Conservation (phyloP, 768 basidiomycete genomes). For the Boletellus ananas region DNA sequence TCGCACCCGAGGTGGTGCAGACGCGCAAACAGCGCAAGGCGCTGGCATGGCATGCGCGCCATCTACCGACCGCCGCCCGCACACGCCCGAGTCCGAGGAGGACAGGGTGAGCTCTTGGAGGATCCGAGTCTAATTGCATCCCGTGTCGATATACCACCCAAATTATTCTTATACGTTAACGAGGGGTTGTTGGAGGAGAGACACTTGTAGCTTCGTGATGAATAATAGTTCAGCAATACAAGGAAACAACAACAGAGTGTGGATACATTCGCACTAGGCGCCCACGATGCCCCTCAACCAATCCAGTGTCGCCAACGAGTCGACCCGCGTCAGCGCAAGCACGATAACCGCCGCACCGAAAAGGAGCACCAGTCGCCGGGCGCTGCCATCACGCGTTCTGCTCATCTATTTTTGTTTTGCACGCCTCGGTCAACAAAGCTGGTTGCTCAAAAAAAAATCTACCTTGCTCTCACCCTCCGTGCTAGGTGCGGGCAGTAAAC, state of each 20-base stretch:
- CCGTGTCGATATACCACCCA: no score
- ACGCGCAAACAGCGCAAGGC: constrained; percentile 27
- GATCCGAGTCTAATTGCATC: neutral
- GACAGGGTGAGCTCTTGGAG: constrained; percentile 17
- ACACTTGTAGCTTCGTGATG: no score
- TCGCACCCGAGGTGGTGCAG: constrained; percentile 27
- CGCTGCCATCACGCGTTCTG: neutral
- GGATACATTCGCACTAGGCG: neutral
- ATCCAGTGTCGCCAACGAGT: neutral
- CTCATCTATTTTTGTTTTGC: neutral
- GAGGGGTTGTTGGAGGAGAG: no score
- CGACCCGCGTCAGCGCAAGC: constrained; percentile 2
- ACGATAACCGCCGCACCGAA: constrained; percentile 2
- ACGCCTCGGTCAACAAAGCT: constrained; percentile 12
- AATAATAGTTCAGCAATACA: no score
- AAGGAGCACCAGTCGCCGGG: constrained; percentile 7
- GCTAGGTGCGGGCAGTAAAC: constrained; percentile 9
- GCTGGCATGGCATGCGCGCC: constrained; percentile 17
- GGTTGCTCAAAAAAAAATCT: neutral
- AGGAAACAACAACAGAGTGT: neutral
- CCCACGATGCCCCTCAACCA: constrained; percentile 16
- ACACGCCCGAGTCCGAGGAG: constrained; percentile 17
- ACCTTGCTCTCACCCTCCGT: constrained; percentile 15
- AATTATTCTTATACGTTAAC: no score
- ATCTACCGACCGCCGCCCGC: neutral